Base-by-base conservation (phyloP, 1,284 basidiomycete genomes). In the Trametes sp. region DNA sequence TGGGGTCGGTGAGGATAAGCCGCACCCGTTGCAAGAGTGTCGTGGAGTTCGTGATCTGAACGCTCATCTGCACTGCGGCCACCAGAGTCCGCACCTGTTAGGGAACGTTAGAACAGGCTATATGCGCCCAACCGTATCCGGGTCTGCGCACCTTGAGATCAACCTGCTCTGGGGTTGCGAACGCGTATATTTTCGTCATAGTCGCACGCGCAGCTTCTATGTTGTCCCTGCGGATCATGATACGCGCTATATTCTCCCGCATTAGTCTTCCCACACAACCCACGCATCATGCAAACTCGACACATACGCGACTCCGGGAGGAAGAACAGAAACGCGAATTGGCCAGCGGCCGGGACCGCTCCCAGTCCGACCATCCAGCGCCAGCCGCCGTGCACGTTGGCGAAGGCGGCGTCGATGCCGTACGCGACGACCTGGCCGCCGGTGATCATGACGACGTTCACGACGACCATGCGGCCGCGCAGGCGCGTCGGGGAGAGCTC, bases 291-390 rank as follows among this genome's bases (percentile, higher is more conserved):
- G 16, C 44, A 46, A 56, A 46, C 33, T 13, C 24, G 54, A 21
- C 8, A 80, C 85, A 70, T 64, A 89, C 90, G 93, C 61, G 89
- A 90, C 75, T 94, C 92, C 1, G 93, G 92, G 2, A 94, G 79
- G 73, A 90, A 87, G 56, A 84, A 77, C 54, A 94, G 74, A 57
- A 87, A 76, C 7, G 81, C 57, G 42, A 89, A 80, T 71, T 94
- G 92, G 1, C 93, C 63, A 1, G 78, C 84, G 0, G 90, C 88
- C 1, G 92, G 91, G 0, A 90, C 78, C 1, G 84, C 83, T 19
- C 90, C 89, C 0, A 93, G 77, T 1, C 90, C 92, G 26, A 94
- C 90, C 90, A 94, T 93, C 87, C 87, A 94, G 56, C 93, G 78
- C 93, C 93, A 95, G 0, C 93, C 93, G 13, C 83, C 79, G 31